Evolutionary conservation across 306 rosid genomes (phyloP), one percentile per base, ranked within the genome.

Genomic region (Citrullus mucosospermus): DNA sequence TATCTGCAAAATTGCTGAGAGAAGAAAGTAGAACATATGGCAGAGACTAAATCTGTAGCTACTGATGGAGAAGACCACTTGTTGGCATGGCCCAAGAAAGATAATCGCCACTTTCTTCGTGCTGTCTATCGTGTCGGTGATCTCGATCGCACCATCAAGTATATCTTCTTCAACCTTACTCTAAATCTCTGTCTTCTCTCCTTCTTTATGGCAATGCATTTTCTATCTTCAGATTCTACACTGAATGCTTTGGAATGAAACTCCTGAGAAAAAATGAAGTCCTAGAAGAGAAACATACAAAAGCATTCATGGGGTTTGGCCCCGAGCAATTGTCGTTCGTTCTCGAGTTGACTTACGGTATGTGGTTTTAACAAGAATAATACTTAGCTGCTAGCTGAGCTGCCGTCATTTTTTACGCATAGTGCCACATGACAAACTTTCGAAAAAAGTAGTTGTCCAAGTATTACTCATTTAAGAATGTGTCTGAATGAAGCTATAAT

Each of bases 51-150:
- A 63, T 77, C 84, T 62, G 83, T 76, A 46, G 80, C 82, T 75
- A 77, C 93, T 92, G 50, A 44, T 44, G 50, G 30, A 87, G 13
- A 76, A 76, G 83, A 92, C 1, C 96, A 92, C 78, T 39, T 95
- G 82, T 77, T 92, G 80, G 96, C 92, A 78, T 92, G 96, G 96
- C 91, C 97, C 5, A 88, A 86, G 86, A 89, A 92, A 76, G 97
- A 95, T 84, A 91, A 68, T 67, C 97, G 92, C 55, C 96, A 97
- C 41, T 55, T 92, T 73, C 92, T 95, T 58, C 97, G 91, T 83
- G 97, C 78, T 32, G 97, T 95, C 63, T 95, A 95, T 81, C 97
- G 98, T 71, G 98, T 95, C 69, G 98, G 97, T 78, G 97, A 95
- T 81, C 98, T 95, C 78, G 93, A 95, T 38, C 96, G 96, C 81